Evolutionary conservation across 1,284 basidiomycete species (phyloP).

Genomic region (Pascua guehoae): DNA sequence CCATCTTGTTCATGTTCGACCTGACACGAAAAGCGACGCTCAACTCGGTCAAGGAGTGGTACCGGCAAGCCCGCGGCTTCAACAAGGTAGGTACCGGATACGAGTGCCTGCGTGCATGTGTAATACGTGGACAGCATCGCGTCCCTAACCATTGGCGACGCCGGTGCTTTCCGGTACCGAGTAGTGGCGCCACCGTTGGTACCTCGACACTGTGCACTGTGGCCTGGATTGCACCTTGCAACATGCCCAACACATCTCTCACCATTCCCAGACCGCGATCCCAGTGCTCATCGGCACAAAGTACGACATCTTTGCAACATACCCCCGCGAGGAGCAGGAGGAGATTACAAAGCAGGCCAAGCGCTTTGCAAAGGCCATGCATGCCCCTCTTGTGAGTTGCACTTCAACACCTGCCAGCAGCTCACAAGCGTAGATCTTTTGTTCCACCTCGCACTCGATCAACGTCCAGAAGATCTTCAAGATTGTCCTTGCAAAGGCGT

Average conservation of each 20-base stretch:
- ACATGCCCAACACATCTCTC: background rate
- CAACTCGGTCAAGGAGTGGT: slow-evolving; percentile 99
- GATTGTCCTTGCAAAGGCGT: slow-evolving; percentile 50
- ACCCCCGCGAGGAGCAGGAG: slow-evolving; percentile 94
- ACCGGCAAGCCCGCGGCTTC: slow-evolving; percentile 94
- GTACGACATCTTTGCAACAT: slow-evolving; percentile 93
- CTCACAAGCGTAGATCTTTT: slow-evolving; percentile 69
- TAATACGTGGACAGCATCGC: background rate
- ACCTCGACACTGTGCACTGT: too few species aligned
- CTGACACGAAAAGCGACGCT: slow-evolving; percentile 92
- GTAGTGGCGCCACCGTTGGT: too few species aligned
- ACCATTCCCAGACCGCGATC: slow-evolving; percentile 74
- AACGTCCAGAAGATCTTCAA: slow-evolving; percentile 99
- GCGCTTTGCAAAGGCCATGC: slow-evolving; percentile 96
- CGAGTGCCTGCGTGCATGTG: too few species aligned
- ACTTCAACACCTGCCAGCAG: background rate
- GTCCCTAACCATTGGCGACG: background rate
- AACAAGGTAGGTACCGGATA: slow-evolving; percentile 75
- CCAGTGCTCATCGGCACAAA: slow-evolving; percentile 96
- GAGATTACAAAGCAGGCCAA: slow-evolving; percentile 98
- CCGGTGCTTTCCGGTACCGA: too few species aligned
- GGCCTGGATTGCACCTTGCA: too few species aligned
- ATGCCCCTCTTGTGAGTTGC: slow-evolving; percentile 67
- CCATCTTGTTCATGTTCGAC: slow-evolving; percentile 99
- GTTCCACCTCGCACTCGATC: slow-evolving; percentile 94